Base-by-base conservation (phyloP, 257 asterid species). In the Capsicum baccatum region DNA sequence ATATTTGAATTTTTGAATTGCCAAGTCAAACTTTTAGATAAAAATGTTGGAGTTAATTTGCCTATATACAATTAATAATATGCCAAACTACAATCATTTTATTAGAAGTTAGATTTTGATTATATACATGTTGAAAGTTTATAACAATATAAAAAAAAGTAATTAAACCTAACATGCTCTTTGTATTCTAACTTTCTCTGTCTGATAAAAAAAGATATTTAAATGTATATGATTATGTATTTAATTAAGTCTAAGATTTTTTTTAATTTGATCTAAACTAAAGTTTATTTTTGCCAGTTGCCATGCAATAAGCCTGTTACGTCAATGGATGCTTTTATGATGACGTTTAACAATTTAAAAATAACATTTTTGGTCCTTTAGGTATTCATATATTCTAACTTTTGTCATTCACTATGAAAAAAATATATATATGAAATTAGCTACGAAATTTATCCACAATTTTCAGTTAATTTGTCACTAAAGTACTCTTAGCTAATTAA, bases 191-290 rank as follows among this genome's bases (percentile, higher is more conserved):
- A 9, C 4, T 16, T 12, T 11, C 42, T n/a, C 42, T 19, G 10
- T 73, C 35, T 47, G 11, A 19, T 73, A 1, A 73, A 73, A 26
- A 47, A 47, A 0, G n/a, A 6, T 6, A n/a, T 48, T 14, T 6
- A n/a, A 6, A 10, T 73, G 5, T 9, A 70, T 16, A 70, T 70
- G 57, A 44, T 7, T 70, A 42, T 9, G 79, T 70, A 64, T 33
- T 64, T 12, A 33, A 12, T 39, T 39, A 39, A 39, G n/a, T 64
- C 37, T 52, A 44, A 70, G 0, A 17, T 48, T 70, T 42, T 35
- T n/a, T 39, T 39, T 39, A 39, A 47, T 69, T 69, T 70, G 79
- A 70, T 44, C 11, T 73, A 73, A 73, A 71, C 26, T 73, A 73
- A n/a, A 48, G 35, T 14, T 15, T 37, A 3, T 37, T 68, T 68